Evolutionary conservation across 331 rosid genomes (phyloP).

Genomic region (Prunus yedoensis): DNA sequence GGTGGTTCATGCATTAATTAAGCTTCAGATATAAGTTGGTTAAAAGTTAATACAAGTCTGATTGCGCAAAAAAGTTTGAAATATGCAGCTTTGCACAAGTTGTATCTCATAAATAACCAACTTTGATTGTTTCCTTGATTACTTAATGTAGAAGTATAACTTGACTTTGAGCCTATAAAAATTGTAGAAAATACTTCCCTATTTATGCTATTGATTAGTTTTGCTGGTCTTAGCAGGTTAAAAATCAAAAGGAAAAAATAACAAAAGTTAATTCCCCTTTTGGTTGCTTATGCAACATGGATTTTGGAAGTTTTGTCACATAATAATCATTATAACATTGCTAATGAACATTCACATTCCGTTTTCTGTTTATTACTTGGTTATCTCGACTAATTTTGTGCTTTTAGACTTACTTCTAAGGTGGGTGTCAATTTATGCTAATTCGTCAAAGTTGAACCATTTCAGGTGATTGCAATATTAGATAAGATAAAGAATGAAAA

Average conservation of each 20-base stretch:
- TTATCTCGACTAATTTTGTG: background rate
- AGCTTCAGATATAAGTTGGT: constrained; percentile 1
- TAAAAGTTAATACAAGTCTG: background rate
- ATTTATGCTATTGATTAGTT: background rate
- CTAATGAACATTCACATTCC: background rate
- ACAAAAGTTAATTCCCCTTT: background rate
- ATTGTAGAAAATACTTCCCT: background rate
- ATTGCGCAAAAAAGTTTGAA: constrained; percentile 3
- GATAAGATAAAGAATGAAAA: constrained; percentile 74
- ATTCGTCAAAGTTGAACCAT: constrained; percentile 21
- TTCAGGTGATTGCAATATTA: constrained; percentile 84
- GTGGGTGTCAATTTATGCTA: constrained; percentile 8
- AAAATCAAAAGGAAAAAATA: background rate
- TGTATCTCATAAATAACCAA: background rate
- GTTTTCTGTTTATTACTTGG: constrained; percentile 2
- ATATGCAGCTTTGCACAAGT: background rate
- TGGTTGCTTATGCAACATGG: background rate
- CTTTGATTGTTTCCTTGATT: background rate
- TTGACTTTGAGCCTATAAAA: background rate
- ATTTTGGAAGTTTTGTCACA: background rate
- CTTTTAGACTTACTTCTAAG: background rate
- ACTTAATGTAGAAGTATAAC: background rate
- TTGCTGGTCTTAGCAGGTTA: background rate
- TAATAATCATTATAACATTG: background rate
- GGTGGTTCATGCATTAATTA: background rate